phyloP scores from a whole-genome alignment of 2,329 filamentous ascomycete genomes.

The Didymella lethalis region DNA sequence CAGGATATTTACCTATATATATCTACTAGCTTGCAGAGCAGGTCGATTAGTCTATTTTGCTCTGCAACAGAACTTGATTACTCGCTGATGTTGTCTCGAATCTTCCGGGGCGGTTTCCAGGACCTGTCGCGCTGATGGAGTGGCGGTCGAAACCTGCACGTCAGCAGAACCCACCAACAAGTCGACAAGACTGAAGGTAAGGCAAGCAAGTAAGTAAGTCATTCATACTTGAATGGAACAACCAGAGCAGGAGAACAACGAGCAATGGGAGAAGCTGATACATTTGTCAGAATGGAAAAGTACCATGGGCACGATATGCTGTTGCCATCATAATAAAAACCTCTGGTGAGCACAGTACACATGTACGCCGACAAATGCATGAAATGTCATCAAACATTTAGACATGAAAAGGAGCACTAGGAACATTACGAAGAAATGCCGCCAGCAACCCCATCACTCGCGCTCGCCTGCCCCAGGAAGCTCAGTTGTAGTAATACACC shows the following conservation, averaged over 20 bases:
- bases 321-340: background rate
- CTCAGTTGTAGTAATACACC: conserved; percentile 18
- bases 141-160: too few species aligned
- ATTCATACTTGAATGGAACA: background rate
- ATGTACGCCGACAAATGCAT: conserved; percentile 20
- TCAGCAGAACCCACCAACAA: too few species aligned
- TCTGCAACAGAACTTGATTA: too few species aligned
- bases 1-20: too few species aligned
- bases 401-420: conserved; percentile 10
- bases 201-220: background rate
- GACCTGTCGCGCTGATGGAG: too few species aligned
- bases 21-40: too few species aligned
- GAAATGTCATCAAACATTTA: conserved; percentile 16
- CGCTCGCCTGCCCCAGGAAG: background rate
- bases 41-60: too few species aligned
- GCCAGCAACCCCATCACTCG: background rate
- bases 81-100: too few species aligned
- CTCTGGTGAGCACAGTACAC: background rate
- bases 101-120: too few species aligned
- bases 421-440: conserved; percentile 10
- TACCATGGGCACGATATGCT: conserved; percentile 1
- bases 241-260: background rate
- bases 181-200: background rate
- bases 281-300: background rate
- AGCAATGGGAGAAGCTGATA: background rate